Percentiles rank a stretch among this genome's conserved stretches.
Conservation (phyloP, 176 grass and related monocot genomes). For the Cenchrus fungigraminus region DNA sequence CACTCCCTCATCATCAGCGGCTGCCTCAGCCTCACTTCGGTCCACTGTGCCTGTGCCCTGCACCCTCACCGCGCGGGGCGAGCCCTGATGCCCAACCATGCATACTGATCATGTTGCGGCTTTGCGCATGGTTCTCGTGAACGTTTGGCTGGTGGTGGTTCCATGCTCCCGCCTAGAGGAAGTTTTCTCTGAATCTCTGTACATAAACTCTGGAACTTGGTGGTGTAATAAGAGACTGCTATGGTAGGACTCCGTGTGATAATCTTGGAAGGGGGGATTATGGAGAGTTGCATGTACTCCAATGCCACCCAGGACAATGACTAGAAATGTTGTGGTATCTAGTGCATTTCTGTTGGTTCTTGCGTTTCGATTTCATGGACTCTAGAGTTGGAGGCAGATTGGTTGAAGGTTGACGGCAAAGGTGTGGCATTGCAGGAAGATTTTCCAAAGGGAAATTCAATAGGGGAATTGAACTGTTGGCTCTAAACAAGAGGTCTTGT, state of each 20-base stretch:
- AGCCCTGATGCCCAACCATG: slow-evolving; percentile 52
- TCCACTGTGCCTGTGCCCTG: slow-evolving; percentile 75
- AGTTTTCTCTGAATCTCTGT: slow-evolving; percentile 14
- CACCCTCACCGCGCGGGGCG: slow-evolving; percentile 59
- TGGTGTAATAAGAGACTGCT: slow-evolving; percentile 29
- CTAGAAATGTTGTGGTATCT: not conserved
- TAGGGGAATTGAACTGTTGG: not conserved
- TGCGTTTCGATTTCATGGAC: not conserved
- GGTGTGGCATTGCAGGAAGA: not conserved
- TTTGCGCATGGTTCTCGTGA: not conserved
- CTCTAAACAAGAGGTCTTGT: no score
- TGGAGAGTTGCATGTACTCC: slow-evolving; percentile 12
- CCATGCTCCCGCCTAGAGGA: not conserved
- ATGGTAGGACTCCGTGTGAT: slow-evolving; percentile 20
- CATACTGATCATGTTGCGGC: slow-evolving; percentile 43
- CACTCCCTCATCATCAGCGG: slow-evolving; percentile 95
- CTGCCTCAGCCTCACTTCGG: slow-evolving; percentile 79
- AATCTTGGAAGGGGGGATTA: not conserved
- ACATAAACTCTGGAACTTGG: slow-evolving; percentile 38
- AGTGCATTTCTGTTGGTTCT: not conserved
- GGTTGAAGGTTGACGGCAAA: not conserved
- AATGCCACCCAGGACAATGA: not conserved
- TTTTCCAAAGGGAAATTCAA: not conserved
- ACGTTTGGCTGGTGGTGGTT: not conserved
- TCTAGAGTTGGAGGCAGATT: no score